Evolutionary conservation across 2,329 filamentous ascomycete genomes (phyloP).

Genomic region (Cadophora sp.): DNA sequence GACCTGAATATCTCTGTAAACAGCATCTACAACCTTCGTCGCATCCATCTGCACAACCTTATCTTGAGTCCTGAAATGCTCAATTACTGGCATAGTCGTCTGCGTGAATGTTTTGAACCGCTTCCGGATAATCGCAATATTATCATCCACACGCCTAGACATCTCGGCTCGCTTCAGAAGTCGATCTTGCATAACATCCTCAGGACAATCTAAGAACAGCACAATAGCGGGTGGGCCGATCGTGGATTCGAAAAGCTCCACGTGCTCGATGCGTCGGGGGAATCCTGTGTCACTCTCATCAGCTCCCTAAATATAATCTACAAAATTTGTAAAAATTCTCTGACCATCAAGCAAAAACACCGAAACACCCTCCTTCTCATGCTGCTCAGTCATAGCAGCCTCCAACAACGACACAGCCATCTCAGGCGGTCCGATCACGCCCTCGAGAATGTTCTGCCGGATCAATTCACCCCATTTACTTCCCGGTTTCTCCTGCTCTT

Average conservation of each 20-base stretch:
- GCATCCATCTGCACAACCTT: slow-evolving; percentile 11
- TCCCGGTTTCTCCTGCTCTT: slow-evolving; percentile 4
- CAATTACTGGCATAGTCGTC: slow-evolving; percentile 13
- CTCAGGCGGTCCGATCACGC: slow-evolving; percentile 8
- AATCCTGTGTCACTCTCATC: slow-evolving; percentile 11
- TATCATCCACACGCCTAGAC: slow-evolving; percentile 18
- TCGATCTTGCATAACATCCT: slow-evolving; percentile 13
- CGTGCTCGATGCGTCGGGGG: slow-evolving; percentile 15
- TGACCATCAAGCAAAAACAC: slow-evolving; percentile 14
- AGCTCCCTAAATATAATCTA: background rate
- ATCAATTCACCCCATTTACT: slow-evolving; percentile 15
- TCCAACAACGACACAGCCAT: slow-evolving; percentile 10
- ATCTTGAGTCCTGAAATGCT: background rate
- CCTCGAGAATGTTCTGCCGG: slow-evolving; percentile 9
- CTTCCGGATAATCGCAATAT: slow-evolving; percentile 1
- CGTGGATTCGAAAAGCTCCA: slow-evolving; percentile 1
- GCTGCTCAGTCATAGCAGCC: background rate
- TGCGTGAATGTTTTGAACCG: slow-evolving; percentile 15
- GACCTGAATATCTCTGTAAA: background rate
- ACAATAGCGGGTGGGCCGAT: background rate
- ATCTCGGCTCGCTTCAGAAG: background rate
- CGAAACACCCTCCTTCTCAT: background rate
- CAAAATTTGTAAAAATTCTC: background rate
- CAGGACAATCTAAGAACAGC: slow-evolving; percentile 15
- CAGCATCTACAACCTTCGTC: background rate